Evolutionary conservation across 1,284 basidiomycete species (phyloP), one percentile per base, ranked within the genome.

Genomic region (Peniophora sp.): DNA sequence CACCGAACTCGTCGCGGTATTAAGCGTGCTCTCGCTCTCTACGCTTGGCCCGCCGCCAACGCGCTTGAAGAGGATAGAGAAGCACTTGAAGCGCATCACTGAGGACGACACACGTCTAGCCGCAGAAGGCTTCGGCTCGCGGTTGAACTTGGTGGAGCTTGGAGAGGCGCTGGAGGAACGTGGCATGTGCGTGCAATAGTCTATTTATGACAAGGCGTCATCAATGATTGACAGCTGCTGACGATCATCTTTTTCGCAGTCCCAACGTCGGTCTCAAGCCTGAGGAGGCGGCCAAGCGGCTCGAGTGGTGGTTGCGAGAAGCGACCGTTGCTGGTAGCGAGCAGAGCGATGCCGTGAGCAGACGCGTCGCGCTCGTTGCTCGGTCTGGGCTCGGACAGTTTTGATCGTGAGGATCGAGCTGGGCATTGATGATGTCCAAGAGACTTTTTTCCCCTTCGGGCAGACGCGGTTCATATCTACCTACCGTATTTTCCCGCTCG

Each of bases 121-220:
- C 3, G 68, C 67, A 38, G 83, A 85, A 58, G 70, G 67, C 16
- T 59, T 70, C 45, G 71, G 75, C 8, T 63, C 63, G 19, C 59
- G 63, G 36, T 63, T 90, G 34, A 76, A 76, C 3, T 61, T 69
- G 14, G 66, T 67, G 2, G 83, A 83, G 53, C 65, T 89, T 3
- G 67, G 71, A 23, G 77, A 83, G 50, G 82, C 84, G 5, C 69
- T 90, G 19, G 71, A 77, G 52, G 86, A 89, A 62, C 81, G 87
- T 53, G 88, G 84, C 58, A 75, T 89, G 88, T 89, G 62, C 64
- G 84, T 73, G 19, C 38, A 49, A n/a, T 41, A 20, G 16, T 41
- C 38, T 32, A 32, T 6, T 32, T 32, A 5, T 12, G 27, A 12
- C 27, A 6, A 12, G 27, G 27, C 27, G 27, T 32, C 27, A 32